Percentiles rank a stretch among this genome's conserved stretches.
These are phyloP conservation scores for Pythium biforme DNA, from an alignment of 352 stramenopile species.

Conservation along the genomic window DNA sequence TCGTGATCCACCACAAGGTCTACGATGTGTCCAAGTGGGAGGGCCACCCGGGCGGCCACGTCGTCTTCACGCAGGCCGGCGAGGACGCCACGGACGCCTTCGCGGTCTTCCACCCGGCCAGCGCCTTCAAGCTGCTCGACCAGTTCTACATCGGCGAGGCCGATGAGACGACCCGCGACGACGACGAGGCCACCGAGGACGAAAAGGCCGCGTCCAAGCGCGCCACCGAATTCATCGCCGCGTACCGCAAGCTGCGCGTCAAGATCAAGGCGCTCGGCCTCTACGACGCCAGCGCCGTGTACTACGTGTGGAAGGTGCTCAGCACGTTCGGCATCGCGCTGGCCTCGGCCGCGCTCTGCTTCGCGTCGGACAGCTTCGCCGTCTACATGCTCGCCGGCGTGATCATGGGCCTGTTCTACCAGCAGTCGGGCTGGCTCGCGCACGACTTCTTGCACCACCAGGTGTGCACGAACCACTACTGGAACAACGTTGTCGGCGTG, in stretches of 20 bases:
- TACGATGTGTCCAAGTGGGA: constrained; percentile 90
- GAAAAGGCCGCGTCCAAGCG: constrained; percentile 46
- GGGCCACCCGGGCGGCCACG: constrained; percentile 83
- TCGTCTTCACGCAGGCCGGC: constrained; percentile 97
- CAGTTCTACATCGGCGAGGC: constrained; percentile 97
- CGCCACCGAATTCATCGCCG: constrained; percentile 93
- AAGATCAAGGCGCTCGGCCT: constrained; percentile 95
- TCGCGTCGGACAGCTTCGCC: constrained; percentile 67
- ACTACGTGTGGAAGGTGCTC: constrained; percentile 95
- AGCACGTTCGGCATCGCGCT: constrained; percentile 92
- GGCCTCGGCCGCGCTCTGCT: constrained; percentile 85
- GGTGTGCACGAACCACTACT: constrained; percentile 94
- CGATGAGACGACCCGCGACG: constrained; percentile 63
- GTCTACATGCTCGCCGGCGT: constrained; percentile 92
- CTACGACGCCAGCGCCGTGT: constrained; percentile 91
- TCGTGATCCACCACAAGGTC: constrained; percentile 91
- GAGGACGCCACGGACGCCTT: constrained; percentile 99
- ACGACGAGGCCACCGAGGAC: constrained; percentile 38
- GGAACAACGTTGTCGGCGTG: constrained; percentile 92
- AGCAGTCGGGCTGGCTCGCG: constrained; percentile 97
- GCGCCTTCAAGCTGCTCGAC: constrained; percentile 93
- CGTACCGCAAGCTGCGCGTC: constrained; percentile 93
- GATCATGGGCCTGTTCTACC: constrained; percentile 97
- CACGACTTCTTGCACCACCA: constrained; percentile 98
- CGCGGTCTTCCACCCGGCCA: constrained; percentile 95